Evolutionary conservation across 2,329 filamentous ascomycete genomes (phyloP).

Genomic region (Pyricularia grisea): DNA sequence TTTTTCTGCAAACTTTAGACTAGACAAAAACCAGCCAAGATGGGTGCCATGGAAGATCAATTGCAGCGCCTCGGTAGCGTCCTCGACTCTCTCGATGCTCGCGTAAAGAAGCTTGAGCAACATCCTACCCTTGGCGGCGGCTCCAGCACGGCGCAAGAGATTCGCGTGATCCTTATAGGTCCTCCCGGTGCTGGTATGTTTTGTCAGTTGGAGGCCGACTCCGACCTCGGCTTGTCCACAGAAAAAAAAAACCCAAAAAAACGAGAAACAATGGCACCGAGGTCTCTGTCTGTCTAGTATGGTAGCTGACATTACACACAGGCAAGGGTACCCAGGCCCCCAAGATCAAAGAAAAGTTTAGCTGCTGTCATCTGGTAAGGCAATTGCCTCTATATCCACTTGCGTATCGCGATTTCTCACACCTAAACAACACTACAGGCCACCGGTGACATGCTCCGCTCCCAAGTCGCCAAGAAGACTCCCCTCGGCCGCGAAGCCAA

Average conservation of each 20-base stretch:
- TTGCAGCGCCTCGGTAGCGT: conserved; percentile 78
- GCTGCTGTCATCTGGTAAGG: conserved; percentile 89
- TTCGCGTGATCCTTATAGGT: conserved; percentile 97
- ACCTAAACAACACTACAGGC: conserved; percentile 45
- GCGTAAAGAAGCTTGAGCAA: conserved; percentile 77
- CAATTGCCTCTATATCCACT: conserved; percentile 13
- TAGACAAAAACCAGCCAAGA: conserved; percentile 33
- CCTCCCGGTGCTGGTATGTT: conserved; percentile 92
- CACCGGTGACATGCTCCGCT: conserved; percentile 97
- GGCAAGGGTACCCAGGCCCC: conserved; percentile 99
- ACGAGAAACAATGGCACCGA: background rate
- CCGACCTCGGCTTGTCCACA: background rate
- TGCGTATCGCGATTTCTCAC: conserved; percentile 3
- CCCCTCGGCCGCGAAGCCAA: conserved; percentile 89
- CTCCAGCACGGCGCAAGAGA: conserved; percentile 48
- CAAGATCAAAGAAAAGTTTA: conserved; percentile 96
- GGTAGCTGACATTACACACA: conserved; percentile 27
- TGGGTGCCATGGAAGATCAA: conserved; percentile 83
- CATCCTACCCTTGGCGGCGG: conserved; percentile 48
- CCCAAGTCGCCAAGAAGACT: conserved; percentile 97
- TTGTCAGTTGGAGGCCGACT: background rate
- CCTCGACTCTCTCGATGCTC: conserved; percentile 73
- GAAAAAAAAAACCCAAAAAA: no score
- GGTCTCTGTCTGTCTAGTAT: background rate
- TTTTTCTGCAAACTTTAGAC: background rate